Evolutionary conservation across 164 flowering plant genomes (phyloP).

Genomic region (grape (Vitis vinifera)): DNA sequence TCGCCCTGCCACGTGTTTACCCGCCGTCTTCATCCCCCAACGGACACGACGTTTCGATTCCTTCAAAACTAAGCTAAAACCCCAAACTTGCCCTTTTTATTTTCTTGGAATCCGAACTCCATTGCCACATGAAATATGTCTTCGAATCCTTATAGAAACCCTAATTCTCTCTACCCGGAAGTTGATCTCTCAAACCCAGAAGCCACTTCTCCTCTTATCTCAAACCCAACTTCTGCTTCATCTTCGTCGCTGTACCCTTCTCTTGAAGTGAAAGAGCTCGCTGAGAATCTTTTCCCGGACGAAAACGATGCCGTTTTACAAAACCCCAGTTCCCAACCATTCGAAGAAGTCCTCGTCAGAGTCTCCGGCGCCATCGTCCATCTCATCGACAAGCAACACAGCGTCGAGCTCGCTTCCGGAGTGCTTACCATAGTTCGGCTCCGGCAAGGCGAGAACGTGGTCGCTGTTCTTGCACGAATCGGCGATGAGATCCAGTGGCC

Average conservation of each 20-base stretch:
- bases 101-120: not conserved
- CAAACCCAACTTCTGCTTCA: conserved; percentile 12
- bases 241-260: conserved; percentile 35
- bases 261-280: conserved; percentile 22
- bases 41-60: not conserved
- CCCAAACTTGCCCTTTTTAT: not conserved
- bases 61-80: conserved; percentile 4
- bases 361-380: conserved; percentile 74
- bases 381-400: conserved; percentile 66
- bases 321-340: too few relatives aligned
- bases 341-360: conserved; percentile 50
- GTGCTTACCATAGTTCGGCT: conserved; percentile 54
- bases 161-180: conserved; percentile 33
- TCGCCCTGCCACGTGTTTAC: not conserved
- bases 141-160: not conserved
- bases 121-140: not conserved
- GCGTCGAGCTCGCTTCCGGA: conserved; percentile 87
- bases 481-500: conserved; percentile 89
- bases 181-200: conserved; percentile 36
- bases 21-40: not conserved
- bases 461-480: conserved; percentile 76
- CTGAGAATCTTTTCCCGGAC: conserved; percentile 21
- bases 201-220: conserved; percentile 3
- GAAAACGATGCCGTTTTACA: conserved; percentile 3
- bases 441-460: conserved; percentile 47